Percentiles rank a stretch among this genome's conserved stretches.
These are phyloP conservation scores for Penicillium sumatraense DNA, from an alignment of 2,329 filamentous ascomycete genomes.

Conservation along the genomic window DNA sequence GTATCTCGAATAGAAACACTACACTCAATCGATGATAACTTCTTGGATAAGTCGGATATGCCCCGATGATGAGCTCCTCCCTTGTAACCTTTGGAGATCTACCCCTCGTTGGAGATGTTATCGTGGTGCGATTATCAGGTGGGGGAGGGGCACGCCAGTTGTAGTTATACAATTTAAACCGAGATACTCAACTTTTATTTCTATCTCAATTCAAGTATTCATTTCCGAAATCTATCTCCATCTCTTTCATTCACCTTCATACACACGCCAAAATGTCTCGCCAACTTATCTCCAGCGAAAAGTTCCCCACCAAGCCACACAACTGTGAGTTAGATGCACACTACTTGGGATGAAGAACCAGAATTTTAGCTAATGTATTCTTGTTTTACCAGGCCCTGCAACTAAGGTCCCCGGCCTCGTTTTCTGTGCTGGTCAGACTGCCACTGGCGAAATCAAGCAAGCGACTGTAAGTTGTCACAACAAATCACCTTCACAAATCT, in stretches of 20 bases:
- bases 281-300: constrained; percentile 52
- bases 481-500: neutral
- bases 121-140: neutral
- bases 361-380: neutral
- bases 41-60: neutral
- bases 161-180: constrained; percentile 11
- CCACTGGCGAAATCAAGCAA: constrained; percentile 55
- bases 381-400: constrained; percentile 42
- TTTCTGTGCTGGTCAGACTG: constrained; percentile 55
- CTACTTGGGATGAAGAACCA: neutral
- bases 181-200: neutral
- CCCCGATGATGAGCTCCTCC: constrained; percentile 10
- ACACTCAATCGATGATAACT: neutral
- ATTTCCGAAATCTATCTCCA: neutral
- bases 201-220: neutral
- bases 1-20: neutral
- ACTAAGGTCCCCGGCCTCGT: constrained; percentile 53
- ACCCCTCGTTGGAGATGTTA: neutral
- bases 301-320: constrained; percentile 54
- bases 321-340: constrained; percentile 42
- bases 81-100: neutral
- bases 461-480: constrained; percentile 43
- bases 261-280: constrained; percentile 44
- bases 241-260: neutral
- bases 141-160: neutral